phyloP scores from a whole-genome alignment of 257 asterid genomes.

The Pogostemon cablin region DNA sequence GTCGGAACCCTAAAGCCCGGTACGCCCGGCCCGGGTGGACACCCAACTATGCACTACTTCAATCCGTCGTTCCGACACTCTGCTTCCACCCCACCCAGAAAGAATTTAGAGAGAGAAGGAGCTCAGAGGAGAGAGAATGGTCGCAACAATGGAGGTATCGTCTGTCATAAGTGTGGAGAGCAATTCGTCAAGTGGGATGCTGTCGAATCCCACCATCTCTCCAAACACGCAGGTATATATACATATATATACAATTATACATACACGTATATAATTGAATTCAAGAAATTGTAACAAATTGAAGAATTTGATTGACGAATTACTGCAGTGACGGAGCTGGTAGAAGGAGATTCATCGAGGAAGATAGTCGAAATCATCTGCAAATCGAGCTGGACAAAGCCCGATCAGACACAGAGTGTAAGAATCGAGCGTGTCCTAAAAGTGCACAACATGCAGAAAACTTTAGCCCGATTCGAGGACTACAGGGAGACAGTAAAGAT shows the following conservation, averaged over 20 bases:
- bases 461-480: slow-evolving; percentile 74
- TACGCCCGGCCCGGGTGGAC: slow-evolving; percentile 81
- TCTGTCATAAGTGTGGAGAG: slow-evolving; percentile 86
- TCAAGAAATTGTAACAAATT: neutral
- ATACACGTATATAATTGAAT: neutral
- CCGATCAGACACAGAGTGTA: slow-evolving; percentile 54
- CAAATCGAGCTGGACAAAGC: slow-evolving; percentile 67
- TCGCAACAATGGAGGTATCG: slow-evolving; percentile 42
- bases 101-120: slow-evolving; percentile 45
- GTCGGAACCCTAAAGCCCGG: slow-evolving; percentile 79
- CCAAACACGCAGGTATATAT: slow-evolving; percentile 78
- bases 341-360: slow-evolving; percentile 89
- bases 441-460: slow-evolving; percentile 76
- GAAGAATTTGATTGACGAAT: neutral
- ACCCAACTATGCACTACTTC: slow-evolving; percentile 56
- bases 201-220: slow-evolving; percentile 84
- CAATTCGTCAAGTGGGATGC: slow-evolving; percentile 81
- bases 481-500: slow-evolving; percentile 71
- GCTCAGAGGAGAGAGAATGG: neutral
- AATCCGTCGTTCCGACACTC: slow-evolving; percentile 51
- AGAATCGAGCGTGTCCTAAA: slow-evolving; percentile 71
- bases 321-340: slow-evolving; percentile 74
- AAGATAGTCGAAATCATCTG: slow-evolving; percentile 90
- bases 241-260: no score
- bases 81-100: slow-evolving; percentile 50